These are phyloP conservation scores for Syncephalastrum monosporum DNA, from an alignment of 371 early-diverging fungal species.

Conservation along the genomic window DNA sequence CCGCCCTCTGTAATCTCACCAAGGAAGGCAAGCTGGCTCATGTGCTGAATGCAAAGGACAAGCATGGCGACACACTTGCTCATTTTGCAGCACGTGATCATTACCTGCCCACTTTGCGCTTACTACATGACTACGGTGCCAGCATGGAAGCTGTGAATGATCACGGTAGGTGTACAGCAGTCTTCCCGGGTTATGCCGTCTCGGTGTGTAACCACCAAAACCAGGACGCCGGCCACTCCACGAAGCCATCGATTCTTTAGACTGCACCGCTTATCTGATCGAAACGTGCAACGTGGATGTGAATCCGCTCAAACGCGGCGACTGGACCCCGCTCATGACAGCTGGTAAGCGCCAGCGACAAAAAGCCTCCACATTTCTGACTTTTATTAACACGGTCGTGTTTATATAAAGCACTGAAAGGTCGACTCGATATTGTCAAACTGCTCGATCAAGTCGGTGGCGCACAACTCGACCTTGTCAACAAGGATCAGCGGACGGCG, in stretches of 20 bases:
- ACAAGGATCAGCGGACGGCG: slow-evolving; percentile 51
- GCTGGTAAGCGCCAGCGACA: slow-evolving; percentile 26
- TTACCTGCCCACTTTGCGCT: slow-evolving; percentile 22
- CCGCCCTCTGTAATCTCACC: no score
- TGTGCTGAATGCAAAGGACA: slow-evolving; percentile 25
- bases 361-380: not conserved
- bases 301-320: slow-evolving; percentile 53
- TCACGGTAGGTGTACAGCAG: slow-evolving; percentile 27
- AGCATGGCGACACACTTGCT: slow-evolving; percentile 47
- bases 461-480: slow-evolving; percentile 32
- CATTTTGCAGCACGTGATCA: slow-evolving; percentile 52
- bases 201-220: not conserved
- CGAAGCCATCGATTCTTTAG: slow-evolving; percentile 48
- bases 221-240: slow-evolving; percentile 50
- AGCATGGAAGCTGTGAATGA: slow-evolving; percentile 43
- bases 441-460: slow-evolving; percentile 28
- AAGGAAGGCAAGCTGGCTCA: not conserved
- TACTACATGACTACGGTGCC: slow-evolving; percentile 32
- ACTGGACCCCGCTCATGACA: slow-evolving; percentile 57
- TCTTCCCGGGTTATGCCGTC: no score
- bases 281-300: slow-evolving; percentile 34
- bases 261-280: slow-evolving; percentile 34
- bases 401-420: slow-evolving; percentile 40
- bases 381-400: not conserved
- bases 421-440: slow-evolving; percentile 32